Evolutionary conservation across 345 rosid species (phyloP).

Genomic region (Physaria fendleri): DNA sequence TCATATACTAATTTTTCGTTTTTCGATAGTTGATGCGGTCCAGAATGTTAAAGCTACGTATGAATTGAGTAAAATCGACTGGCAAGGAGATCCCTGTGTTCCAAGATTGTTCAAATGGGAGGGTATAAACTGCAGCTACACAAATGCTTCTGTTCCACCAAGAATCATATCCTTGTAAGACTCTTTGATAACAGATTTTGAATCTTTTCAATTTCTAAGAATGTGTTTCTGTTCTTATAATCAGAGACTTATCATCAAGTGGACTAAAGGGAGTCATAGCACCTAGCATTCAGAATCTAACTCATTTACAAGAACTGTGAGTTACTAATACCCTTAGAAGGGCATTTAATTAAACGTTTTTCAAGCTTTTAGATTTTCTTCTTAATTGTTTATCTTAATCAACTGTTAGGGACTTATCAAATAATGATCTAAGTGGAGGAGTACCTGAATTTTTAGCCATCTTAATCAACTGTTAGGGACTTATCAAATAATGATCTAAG

Average conservation of each 20-base stretch:
- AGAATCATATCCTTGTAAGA: slow-evolving; percentile 45
- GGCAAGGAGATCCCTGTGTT: slow-evolving; percentile 50
- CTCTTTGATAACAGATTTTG: not conserved
- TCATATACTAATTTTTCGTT: not conserved
- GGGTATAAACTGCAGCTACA: slow-evolving; percentile 36
- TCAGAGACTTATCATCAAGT: slow-evolving; percentile 36
- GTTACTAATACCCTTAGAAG: not conserved
- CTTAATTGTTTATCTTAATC: not conserved
- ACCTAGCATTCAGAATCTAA: slow-evolving; percentile 24
- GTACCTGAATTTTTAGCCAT: slow-evolving; percentile 35
- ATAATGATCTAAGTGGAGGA: slow-evolving; percentile 33
- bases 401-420: slow-evolving; percentile 34
- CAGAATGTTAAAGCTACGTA: slow-evolving; percentile 30
- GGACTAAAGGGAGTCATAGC: slow-evolving; percentile 33
- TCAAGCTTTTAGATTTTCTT: not conserved
- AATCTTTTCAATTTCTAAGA: not conserved
- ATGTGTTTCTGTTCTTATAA: not conserved
- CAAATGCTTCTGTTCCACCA: slow-evolving; percentile 12
- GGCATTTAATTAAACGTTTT: not conserved
- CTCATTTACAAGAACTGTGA: slow-evolving; percentile 31
- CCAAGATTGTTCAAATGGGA: slow-evolving; percentile 21
- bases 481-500: slow-evolving; percentile 34
- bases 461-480: slow-evolving; percentile 31
- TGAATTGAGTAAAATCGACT: slow-evolving; percentile 21
- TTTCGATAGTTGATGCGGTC: slow-evolving; percentile 28